Evolutionary conservation across 2,329 filamentous ascomycete species (phyloP).

Genomic region (Phyllosticta citrichinensis): DNA sequence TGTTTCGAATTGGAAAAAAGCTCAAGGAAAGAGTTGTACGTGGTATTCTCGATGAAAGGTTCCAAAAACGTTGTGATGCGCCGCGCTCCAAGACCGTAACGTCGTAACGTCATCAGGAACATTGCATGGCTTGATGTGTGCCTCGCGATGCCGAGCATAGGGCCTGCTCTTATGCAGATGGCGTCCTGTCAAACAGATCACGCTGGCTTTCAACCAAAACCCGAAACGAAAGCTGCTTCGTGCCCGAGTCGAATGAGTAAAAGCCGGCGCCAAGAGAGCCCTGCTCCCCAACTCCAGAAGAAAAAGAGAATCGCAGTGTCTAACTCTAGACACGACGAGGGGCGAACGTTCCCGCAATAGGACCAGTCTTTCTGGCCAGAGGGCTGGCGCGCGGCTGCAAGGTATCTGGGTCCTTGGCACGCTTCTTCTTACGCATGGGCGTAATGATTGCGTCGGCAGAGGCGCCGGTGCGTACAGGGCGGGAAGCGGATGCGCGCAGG

Average conservation of each 20-base stretch:
- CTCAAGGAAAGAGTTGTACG: neutral
- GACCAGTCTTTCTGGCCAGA: conserved; percentile 7
- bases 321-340: neutral
- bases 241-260: neutral
- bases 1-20: neutral
- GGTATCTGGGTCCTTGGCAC: neutral
- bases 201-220: neutral
- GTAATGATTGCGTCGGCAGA: conserved; percentile 31
- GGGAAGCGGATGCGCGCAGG: conserved; percentile 25
- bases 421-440: conserved; percentile 25
- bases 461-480: conserved; percentile 27
- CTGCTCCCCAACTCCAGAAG: neutral
- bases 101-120: neutral
- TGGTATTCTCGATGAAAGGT: neutral
- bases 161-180: neutral
- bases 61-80: neutral
- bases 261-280: neutral
- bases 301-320: neutral
- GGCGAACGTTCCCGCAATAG: conserved; percentile 3
- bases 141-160: neutral
- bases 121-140: neutral
- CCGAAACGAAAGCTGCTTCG: neutral
- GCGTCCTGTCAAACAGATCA: neutral
- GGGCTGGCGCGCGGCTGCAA: conserved; percentile 2
- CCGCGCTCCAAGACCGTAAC: neutral